Evolutionary conservation across 2,329 filamentous ascomycete genomes (phyloP).

Genomic region (Ceratocystis papillata): DNA sequence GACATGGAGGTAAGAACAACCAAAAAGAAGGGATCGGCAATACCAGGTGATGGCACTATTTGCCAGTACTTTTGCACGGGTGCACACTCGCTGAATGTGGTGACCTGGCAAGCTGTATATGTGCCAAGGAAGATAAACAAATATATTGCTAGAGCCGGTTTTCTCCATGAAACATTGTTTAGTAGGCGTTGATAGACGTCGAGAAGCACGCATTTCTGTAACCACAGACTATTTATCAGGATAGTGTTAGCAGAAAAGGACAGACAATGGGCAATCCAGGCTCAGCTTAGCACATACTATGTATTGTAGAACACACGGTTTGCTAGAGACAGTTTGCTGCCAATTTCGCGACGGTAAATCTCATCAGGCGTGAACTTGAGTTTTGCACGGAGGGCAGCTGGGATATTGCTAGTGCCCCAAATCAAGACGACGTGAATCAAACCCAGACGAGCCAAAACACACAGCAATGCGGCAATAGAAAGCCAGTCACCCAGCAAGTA

Average conservation of each 20-base stretch:
- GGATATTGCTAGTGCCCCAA: constrained; percentile 33
- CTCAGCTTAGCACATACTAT: constrained; percentile 29
- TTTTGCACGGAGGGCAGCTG: constrained; percentile 25
- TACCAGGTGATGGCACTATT: constrained; percentile 36
- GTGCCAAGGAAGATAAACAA: constrained; percentile 29
- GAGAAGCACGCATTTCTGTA: constrained; percentile 29
- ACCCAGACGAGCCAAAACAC: constrained; percentile 27
- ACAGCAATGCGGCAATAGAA: constrained; percentile 35
- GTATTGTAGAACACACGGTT: constrained; percentile 32
- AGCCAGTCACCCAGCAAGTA: constrained; percentile 27
- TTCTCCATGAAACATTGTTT: constrained; percentile 27
- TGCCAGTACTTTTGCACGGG: constrained; percentile 48
- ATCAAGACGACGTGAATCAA: constrained; percentile 32
- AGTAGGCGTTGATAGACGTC: constrained; percentile 29
- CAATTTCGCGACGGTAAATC: constrained; percentile 31
- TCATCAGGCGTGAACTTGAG: constrained; percentile 29
- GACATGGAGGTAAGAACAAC: background rate
- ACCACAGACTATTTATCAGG: constrained; percentile 27
- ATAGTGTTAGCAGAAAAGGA: background rate
- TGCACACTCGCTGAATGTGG: constrained; percentile 33
- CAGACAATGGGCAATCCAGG: background rate
- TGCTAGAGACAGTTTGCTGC: constrained; percentile 31
- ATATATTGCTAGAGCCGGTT: constrained; percentile 27
- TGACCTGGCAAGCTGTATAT: constrained; percentile 31
- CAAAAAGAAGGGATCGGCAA: background rate